These are phyloP conservation scores for Cladosporium velox DNA, from an alignment of 2,329 filamentous ascomycete genomes.

Conservation along the genomic window DNA sequence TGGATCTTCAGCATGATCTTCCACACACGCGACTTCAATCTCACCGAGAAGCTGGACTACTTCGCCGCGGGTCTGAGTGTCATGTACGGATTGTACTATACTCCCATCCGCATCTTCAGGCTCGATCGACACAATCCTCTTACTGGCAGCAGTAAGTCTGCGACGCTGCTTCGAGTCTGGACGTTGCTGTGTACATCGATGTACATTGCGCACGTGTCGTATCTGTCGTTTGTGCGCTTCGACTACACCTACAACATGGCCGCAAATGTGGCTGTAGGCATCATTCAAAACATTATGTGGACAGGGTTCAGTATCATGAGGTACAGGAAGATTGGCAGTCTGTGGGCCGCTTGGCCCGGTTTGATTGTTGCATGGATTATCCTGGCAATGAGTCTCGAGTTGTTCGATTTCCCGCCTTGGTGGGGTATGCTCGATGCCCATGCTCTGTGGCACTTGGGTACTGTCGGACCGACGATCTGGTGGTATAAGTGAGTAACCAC, in stretches of 20 bases:
- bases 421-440: conserved; percentile 86
- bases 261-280: conserved; percentile 81
- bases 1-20: conserved; percentile 92
- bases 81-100: conserved; percentile 87
- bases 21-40: conserved; percentile 80
- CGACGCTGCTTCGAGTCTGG: conserved; percentile 69
- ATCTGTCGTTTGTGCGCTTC: conserved; percentile 83
- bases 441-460: conserved; percentile 92
- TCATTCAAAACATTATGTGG: conserved; percentile 83
- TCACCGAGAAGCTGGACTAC: conserved; percentile 95
- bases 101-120: conserved; percentile 77
- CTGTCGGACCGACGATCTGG: conserved; percentile 80
- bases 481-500: conserved; percentile 82
- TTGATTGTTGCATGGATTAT: conserved; percentile 90
- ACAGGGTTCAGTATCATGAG: conserved; percentile 75
- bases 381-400: conserved; percentile 90
- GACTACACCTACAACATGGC: conserved; percentile 99
- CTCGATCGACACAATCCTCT: conserved; percentile 61
- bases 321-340: conserved; percentile 69
- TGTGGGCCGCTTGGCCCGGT: conserved; percentile 88
- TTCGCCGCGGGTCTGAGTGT: conserved; percentile 89
- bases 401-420: conserved; percentile 90
- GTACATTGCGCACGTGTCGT: conserved; percentile 76
- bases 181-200: conserved; percentile 69
- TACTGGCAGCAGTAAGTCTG: conserved; percentile 24